Base-by-base conservation (phyloP, 257 asterid genomes). In the Fraxinus excelsior region DNA sequence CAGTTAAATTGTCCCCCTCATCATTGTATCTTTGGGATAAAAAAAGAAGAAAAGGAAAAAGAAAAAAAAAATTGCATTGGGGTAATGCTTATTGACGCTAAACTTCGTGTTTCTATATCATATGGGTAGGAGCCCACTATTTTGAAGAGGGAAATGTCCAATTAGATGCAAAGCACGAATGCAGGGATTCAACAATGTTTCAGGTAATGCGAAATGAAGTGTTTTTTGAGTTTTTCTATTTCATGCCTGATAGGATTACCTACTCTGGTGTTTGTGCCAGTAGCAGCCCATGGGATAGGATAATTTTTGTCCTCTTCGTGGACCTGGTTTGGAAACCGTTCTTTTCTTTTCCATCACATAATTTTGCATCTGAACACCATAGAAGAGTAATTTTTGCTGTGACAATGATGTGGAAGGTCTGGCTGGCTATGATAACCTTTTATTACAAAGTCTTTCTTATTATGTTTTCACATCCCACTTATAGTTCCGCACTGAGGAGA, bases 101-200 rank as follows among this genome's bases (percentile, higher is more conserved):
- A 60, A n/a, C 66, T 58, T 21, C 8, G 23, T 58, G 29, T 58
- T 76, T 74, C 76, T 74, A 68, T 80, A 79, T 76, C 62, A 74
- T 78, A 44, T 83, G 91, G 98, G 99, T 93, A 25, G 98, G 91
- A 74, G 99, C 99, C 42, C 99, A 95, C 86, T 93, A 95, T 87
- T 95, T 93, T 82, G 97, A 93, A 88, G 99, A 93, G 88, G 98
- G 99, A 81, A 95, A 95, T 89, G 99, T 95, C 78, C 99, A 95
- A 88, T 86, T 95, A 83, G 97, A 93, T 72, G 92, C 98, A 53
- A 85, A 91, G 80, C 92, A 90, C 44, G 96, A 91, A 76, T 87
- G 94, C 90, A 86, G 86, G 81, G 98, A 95, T 86, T 86, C 98
- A 79, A 91, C 98, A 38, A 74, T 85, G 72, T 80, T 93, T 85